phyloP scores from a whole-genome alignment of 208 protist species.

The Leishmania martiniquensis region DNA sequence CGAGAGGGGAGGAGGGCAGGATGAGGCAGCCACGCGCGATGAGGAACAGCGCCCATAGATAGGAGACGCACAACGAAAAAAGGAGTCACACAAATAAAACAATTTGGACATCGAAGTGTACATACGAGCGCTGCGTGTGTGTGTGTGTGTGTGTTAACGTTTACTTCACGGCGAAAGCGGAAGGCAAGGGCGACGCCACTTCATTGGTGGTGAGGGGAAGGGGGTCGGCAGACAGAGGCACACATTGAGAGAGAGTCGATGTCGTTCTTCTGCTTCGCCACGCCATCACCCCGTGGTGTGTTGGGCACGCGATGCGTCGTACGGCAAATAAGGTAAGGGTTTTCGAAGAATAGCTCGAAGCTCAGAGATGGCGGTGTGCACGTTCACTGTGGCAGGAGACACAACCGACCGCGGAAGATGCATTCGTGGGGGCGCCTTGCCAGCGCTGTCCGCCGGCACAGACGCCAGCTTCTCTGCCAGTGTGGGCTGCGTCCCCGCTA shows the following conservation, averaged over 20 bases:
- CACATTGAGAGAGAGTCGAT: neutral
- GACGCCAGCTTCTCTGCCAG: neutral
- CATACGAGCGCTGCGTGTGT: too few relatives aligned
- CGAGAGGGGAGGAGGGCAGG: too few relatives aligned
- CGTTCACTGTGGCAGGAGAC: constrained; percentile 63
- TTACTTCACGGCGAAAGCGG: neutral
- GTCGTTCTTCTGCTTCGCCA: neutral
- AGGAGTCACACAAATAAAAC: too few relatives aligned
- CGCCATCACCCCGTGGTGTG: neutral
- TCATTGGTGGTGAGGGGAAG: neutral
- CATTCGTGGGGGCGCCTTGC: constrained; percentile 5
- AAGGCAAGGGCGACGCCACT: neutral
- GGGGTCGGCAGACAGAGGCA: neutral
- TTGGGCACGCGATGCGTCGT: constrained; percentile 21
- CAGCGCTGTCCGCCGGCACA: neutral
- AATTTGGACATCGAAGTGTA: too few relatives aligned
- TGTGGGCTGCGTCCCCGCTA: neutral
- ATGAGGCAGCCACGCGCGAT: neutral
- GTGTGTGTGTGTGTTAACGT: too few relatives aligned
- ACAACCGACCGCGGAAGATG: constrained; percentile 29
- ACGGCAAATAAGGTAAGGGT: constrained; percentile 78
- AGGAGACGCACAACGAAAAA: too few relatives aligned
- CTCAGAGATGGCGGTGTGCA: constrained; percentile 80
- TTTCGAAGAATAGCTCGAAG: constrained; percentile 76
- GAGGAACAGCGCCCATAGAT: neutral